phyloP scores from a whole-genome alignment of 2,329 filamentous ascomycete genomes.

The Monilinia polystroma region DNA sequence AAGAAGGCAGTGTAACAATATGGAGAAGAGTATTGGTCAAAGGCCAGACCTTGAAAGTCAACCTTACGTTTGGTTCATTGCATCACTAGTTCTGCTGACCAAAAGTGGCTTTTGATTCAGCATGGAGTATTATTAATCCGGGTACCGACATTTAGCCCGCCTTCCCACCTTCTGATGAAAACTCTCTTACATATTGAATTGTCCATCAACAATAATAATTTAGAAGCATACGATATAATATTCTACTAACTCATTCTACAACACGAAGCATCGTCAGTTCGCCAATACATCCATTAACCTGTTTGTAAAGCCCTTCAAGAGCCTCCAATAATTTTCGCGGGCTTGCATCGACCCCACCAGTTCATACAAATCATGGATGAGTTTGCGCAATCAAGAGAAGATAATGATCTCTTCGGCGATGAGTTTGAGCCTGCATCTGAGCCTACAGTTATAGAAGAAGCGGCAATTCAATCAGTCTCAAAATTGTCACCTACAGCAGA shows the following conservation, averaged over 20 bases:
- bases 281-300: background rate
- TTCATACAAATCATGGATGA: slow-evolving; percentile 35
- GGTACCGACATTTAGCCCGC: background rate
- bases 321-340: background rate
- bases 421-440: slow-evolving; percentile 39
- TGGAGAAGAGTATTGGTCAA: too few species aligned
- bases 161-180: slow-evolving; percentile 12
- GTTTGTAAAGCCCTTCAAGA: background rate
- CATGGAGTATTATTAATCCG: background rate
- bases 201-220: slow-evolving; percentile 2
- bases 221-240: background rate
- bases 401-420: slow-evolving; percentile 41
- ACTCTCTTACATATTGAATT: background rate
- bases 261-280: too few species aligned
- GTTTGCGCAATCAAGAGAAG: slow-evolving; percentile 40
- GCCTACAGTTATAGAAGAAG: slow-evolving; percentile 29
- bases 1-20: too few species aligned
- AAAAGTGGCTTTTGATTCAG: too few species aligned
- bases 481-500: slow-evolving; percentile 8
- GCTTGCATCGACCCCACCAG: slow-evolving; percentile 4
- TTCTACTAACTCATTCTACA: background rate
- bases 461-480: slow-evolving; percentile 11
- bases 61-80: too few species aligned
- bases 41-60: too few species aligned
- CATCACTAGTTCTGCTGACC: too few species aligned